Percentiles rank a stretch among this genome's conserved stretches.
phyloP scores from a whole-genome alignment of 1,284 basidiomycete species.

The Somion occarium region DNA sequence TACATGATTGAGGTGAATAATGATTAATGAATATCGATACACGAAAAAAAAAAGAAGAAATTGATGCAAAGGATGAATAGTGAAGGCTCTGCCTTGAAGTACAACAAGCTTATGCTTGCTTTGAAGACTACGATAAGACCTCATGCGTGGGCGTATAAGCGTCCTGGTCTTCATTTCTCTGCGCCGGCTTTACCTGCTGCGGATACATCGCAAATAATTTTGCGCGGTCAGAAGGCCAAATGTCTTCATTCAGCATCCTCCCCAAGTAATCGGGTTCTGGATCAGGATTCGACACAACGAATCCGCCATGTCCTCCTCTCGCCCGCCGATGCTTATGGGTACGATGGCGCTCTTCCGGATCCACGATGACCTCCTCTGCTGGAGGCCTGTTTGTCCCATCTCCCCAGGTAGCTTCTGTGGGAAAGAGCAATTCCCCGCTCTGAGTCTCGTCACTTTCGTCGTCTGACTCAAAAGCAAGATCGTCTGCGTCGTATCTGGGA shows the following conservation, averaged over 20 bases:
- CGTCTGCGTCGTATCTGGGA: too few relatives aligned
- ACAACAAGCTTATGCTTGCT: background rate
- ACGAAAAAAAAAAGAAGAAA: background rate
- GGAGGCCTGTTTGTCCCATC: too few relatives aligned
- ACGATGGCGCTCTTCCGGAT: background rate
- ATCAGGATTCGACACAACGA: constrained; percentile 4
- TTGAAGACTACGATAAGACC: constrained; percentile 13
- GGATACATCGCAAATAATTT: background rate
- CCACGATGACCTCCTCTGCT: background rate
- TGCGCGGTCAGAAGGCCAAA: background rate
- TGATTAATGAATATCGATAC: background rate
- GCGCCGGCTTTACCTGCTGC: too few relatives aligned
- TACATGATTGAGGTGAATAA: background rate
- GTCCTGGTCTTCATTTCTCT: constrained; percentile 6
- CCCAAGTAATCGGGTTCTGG: background rate
- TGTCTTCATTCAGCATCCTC: background rate
- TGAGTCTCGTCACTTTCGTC: too few relatives aligned
- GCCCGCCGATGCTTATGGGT: background rate
- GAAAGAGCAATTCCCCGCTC: too few relatives aligned
- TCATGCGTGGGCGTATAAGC: constrained; percentile 15
- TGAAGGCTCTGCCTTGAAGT: background rate
- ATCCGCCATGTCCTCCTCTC: background rate
- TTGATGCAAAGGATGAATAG: background rate
- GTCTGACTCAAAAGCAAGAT: too few relatives aligned
- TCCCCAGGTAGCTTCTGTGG: too few relatives aligned